Conservation (phyloP, 805 yeast species). For the Saccharomycopsis fodiens region DNA sequence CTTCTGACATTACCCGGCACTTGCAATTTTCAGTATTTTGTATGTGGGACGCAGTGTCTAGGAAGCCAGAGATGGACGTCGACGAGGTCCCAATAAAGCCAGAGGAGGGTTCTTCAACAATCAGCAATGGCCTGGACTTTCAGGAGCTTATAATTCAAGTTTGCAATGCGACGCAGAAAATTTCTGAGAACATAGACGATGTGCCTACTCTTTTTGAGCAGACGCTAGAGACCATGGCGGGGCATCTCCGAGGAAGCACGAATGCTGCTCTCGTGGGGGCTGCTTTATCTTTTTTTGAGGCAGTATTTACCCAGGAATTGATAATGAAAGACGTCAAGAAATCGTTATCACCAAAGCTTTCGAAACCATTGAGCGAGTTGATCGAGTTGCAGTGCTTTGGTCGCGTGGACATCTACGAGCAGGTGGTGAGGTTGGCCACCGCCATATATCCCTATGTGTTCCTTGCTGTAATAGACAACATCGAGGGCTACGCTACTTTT, state of each 20-base stretch:
- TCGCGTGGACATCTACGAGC: neutral
- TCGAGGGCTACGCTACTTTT: neutral
- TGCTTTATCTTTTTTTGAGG: conserved; percentile 5
- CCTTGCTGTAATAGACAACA: conserved; percentile 5
- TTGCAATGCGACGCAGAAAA: too few relatives aligned
- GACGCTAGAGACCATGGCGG: neutral
- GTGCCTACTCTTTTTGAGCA: conserved; percentile 1
- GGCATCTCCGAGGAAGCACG: neutral
- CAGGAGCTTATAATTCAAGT: too few relatives aligned
- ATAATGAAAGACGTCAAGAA: neutral
- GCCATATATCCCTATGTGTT: neutral
- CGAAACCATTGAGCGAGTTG: neutral
- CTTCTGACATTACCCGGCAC: too few relatives aligned
- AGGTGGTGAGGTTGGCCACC: conserved; percentile 1
- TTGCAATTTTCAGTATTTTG: too few relatives aligned
- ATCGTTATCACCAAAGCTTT: conserved; percentile 1
- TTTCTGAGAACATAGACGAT: neutral
- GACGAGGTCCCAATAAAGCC: too few relatives aligned
- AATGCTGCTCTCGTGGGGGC: neutral
- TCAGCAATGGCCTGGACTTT: too few relatives aligned
- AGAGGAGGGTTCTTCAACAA: too few relatives aligned
- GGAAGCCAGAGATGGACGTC: too few relatives aligned
- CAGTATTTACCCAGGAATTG: neutral
- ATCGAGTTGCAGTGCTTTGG: conserved; percentile 1
- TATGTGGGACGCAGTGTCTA: too few relatives aligned